A percentile compares a stretch with the other conserved stretches of the same genome.
phyloP scores from a whole-genome alignment of 805 yeast species.

The Candida pseudofarinosa region DNA sequence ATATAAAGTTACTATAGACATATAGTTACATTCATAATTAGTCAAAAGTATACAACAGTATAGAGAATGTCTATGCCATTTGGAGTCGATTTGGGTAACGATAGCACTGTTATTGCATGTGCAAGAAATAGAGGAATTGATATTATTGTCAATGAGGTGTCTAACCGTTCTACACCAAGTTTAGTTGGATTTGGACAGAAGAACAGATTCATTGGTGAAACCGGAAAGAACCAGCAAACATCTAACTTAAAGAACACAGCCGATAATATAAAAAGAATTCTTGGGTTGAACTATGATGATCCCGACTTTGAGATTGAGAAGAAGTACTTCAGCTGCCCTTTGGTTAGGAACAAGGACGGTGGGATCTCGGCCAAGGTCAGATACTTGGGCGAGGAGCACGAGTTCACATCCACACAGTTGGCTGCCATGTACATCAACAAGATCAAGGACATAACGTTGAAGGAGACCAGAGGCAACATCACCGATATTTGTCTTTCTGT shows the following conservation, averaged over 20 bases:
- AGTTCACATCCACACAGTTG: constrained; percentile 84
- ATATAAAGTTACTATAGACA: constrained; percentile 3
- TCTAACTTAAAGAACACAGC: constrained; percentile 96
- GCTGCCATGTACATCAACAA: constrained; percentile 94
- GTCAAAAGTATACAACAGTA: constrained; percentile 2
- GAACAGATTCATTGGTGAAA: constrained; percentile 90
- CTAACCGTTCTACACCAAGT: constrained; percentile 93
- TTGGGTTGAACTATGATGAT: constrained; percentile 72
- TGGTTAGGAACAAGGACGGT: constrained; percentile 68
- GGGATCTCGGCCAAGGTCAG: constrained; percentile 82
- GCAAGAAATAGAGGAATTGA: constrained; percentile 99
- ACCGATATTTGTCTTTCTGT: constrained; percentile 91
- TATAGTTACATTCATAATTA: constrained; percentile 1
- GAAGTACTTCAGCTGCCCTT: constrained; percentile 66
- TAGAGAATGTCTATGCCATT: constrained; percentile 81
- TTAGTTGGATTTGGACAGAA: constrained; percentile 87
- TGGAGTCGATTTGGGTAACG: constrained; percentile 97
- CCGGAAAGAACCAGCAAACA: constrained; percentile 94
- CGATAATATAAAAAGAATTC: constrained; percentile 86
- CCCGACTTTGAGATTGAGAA: constrained; percentile 76
- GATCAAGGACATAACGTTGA: constrained; percentile 72
- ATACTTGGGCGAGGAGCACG: constrained; percentile 71
- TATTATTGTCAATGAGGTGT: constrained; percentile 95
- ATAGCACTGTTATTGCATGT: constrained; percentile 87
- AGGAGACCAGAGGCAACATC: constrained; percentile 79